A percentile compares a stretch with the other conserved stretches of the same genome.
These are phyloP conservation scores for Sarocladiaceae sp. DNA, from an alignment of 2,329 filamentous ascomycete species.

Conservation along the genomic window DNA sequence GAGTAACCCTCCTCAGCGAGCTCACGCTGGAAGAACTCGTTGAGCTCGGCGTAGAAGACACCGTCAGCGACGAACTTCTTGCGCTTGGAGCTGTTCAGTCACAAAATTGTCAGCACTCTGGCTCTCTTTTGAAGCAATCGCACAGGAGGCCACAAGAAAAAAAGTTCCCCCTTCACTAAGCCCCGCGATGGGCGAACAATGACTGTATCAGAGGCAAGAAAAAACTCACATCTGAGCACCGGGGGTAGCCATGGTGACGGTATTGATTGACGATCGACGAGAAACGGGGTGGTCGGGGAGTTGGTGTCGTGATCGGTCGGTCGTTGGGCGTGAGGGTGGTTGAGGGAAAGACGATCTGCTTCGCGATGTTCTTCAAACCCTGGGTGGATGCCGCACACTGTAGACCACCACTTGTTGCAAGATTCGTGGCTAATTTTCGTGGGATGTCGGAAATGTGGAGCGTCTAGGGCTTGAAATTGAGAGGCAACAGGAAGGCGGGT, in stretches of 20 bases:
- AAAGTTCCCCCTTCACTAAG: neutral
- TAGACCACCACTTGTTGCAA: too few species aligned
- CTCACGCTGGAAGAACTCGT: slow-evolving; percentile 99
- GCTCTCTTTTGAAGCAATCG: neutral
- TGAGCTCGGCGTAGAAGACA: slow-evolving; percentile 99
- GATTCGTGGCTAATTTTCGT: slow-evolving; percentile 9
- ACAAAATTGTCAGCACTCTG: slow-evolving; percentile 10
- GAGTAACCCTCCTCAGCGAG: slow-evolving; percentile 99
- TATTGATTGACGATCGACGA: slow-evolving; percentile 25
- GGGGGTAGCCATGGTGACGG: slow-evolving; percentile 55
- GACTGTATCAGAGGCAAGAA: slow-evolving; percentile 9
- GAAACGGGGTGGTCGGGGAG: slow-evolving; percentile 17
- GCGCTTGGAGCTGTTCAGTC: slow-evolving; percentile 70
- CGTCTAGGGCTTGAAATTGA: slow-evolving; percentile 4
- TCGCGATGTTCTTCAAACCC: slow-evolving; percentile 9
- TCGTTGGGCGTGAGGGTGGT: slow-evolving; percentile 10
- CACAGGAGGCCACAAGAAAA: neutral
- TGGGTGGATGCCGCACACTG: neutral
- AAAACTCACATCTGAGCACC: slow-evolving; percentile 60
- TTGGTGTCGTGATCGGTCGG: slow-evolving; percentile 10
- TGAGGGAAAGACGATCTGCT: neutral
- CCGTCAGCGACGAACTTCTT: slow-evolving; percentile 96
- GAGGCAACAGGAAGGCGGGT: neutral
- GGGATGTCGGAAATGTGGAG: slow-evolving; percentile 3
- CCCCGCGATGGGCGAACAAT: slow-evolving; percentile 5